Percentiles rank a stretch among this genome's conserved stretches.
phyloP scores from a whole-genome alignment of 2,329 filamentous ascomycete genomes.

The Beauveria sp. region DNA sequence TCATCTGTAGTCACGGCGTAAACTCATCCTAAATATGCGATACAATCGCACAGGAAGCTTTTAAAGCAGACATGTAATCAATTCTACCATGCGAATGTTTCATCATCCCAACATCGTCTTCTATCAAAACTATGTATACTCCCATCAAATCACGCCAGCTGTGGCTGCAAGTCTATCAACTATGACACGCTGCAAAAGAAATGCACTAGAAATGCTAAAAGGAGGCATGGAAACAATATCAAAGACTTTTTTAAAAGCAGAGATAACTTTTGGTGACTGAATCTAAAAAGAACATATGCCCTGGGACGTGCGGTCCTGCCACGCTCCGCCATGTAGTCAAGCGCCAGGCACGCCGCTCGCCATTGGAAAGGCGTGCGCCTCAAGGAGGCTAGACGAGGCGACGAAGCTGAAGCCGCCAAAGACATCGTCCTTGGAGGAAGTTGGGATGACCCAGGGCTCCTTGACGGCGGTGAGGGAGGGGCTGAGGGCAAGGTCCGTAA shows the following conservation, averaged over 20 bases:
- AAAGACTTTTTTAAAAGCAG: background rate
- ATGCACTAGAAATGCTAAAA: background rate
- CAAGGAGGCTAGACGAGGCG: conserved; percentile 49
- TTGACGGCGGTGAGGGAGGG: conserved; percentile 45
- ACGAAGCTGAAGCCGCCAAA: conserved; percentile 61
- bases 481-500: conserved; percentile 77
- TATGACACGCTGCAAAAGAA: background rate
- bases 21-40: too few relatives aligned
- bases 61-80: too few relatives aligned
- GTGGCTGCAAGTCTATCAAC: background rate
- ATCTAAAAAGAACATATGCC: background rate
- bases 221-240: background rate
- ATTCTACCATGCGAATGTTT: background rate
- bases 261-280: background rate
- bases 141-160: background rate
- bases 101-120: background rate
- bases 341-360: background rate
- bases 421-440: conserved; percentile 40
- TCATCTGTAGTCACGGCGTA: too few relatives aligned
- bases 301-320: background rate
- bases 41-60: too few relatives aligned
- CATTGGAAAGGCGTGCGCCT: conserved; percentile 33
- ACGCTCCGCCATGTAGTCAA: conserved; percentile 10
- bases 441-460: conserved; percentile 33
- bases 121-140: background rate